Base-by-base conservation (phyloP, 257 asterid genomes). In the Linaria vulgaris region DNA sequence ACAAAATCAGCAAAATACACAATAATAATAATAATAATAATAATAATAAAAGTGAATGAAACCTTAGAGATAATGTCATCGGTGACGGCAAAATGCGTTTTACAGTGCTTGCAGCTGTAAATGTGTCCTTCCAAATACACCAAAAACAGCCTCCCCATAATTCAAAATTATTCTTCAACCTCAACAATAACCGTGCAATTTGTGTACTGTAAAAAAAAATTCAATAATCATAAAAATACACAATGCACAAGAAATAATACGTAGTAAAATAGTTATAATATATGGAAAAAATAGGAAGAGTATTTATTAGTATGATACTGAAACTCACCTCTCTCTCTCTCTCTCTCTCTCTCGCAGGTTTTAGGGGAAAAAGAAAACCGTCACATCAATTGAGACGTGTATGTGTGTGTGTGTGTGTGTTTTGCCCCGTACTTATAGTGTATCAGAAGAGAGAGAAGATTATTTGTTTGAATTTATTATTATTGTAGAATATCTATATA, bases 31-130 rank as follows among this genome's bases (percentile, higher is more conserved):
- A n/a, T n/a, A n/a, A n/a, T n/a, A n/a, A n/a, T n/a, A 56, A 25
- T 11, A 24, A 12, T 27, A 14, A 9, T 16, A 66, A 45, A 53
- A 24, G 19, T 2, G 14, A 51, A 3, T 25, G 10, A 75, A 62
- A 86, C 97, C 97, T 70, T 84, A 23, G 97, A 87, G 10, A 91
- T 34, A 72, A 88, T 16, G 73, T 83, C 91, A 4, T 76, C 71
- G 56, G 39, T 16, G 59, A 82, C 83, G 34, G 86, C 94, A 22
- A 91, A 85, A 70, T 91, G 89, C 69, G 94, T 64, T 1, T 71
- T 60, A 67, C 97, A 91, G 76, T 79, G 61, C 79, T 82, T 91
- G 94, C 97, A 91, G 39, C 72, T 72, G 68, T 91, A 91, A 61
- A 64, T 63, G 30, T 69, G 60, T 12, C 91, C 96, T 39, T 90